Percentiles rank a stretch among this genome's conserved stretches.
Conservation (phyloP, 78 protist genomes). For the Mantamonas sphyraenae region DNA sequence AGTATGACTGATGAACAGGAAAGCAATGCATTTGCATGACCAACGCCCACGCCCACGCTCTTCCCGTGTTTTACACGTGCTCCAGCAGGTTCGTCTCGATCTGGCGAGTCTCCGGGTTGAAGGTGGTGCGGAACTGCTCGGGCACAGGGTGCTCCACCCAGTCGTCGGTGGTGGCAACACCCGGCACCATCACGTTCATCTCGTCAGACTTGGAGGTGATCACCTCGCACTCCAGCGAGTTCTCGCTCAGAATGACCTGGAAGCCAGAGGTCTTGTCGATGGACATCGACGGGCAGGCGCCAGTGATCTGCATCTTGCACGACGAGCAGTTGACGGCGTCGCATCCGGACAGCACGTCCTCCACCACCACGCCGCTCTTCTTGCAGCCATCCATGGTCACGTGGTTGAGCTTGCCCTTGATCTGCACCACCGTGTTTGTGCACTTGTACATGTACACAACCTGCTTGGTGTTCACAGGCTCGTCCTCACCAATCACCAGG, state of each 20-base stretch:
- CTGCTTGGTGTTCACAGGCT: constrained; percentile 18
- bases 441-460: constrained; percentile 68
- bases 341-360: constrained; percentile 46
- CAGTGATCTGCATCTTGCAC: constrained; percentile 59
- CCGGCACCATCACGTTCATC: constrained; percentile 75
- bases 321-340: constrained; percentile 74
- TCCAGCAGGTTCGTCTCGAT: too few species aligned
- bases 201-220: constrained; percentile 75
- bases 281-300: constrained; percentile 50
- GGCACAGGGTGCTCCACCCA: constrained; percentile 60
- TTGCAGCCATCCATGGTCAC: constrained; percentile 71
- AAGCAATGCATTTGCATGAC: too few species aligned
- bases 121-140: constrained; percentile 65
- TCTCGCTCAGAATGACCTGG: constrained; percentile 52
- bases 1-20: neutral
- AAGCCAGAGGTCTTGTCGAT: constrained; percentile 75
- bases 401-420: constrained; percentile 81
- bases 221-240: constrained; percentile 55
- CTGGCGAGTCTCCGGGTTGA: too few species aligned
- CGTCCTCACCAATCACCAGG: constrained; percentile 39
- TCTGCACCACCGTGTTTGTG: constrained; percentile 30
- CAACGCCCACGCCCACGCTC: too few species aligned
- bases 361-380: constrained; percentile 75
- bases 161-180: constrained; percentile 50
- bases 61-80: too few species aligned